Evolutionary conservation across 345 rosid species (phyloP), one percentile per base, ranked within the genome.

Genomic region (Turritis glabra): DNA sequence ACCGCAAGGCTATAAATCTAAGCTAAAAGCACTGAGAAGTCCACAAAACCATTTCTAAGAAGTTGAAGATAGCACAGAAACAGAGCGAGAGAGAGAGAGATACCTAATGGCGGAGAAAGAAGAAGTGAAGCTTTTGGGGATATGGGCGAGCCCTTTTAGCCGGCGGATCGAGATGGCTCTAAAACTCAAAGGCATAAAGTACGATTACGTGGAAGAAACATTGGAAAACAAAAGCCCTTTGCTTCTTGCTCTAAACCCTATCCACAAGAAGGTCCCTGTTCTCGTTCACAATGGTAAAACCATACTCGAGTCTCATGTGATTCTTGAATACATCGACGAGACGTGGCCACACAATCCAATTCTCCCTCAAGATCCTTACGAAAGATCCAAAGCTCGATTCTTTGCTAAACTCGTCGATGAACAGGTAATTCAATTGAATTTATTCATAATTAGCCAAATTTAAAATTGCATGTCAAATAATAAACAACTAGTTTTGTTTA

Each of bases 281-380:
- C n/a, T n/a, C n/a, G n/a, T n/a, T n/a, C n/a, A n/a, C n/a, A n/a
- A n/a, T 85, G 89, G 80, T 33, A 80, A 83, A 53, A 66, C 80
- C 14, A 51, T 83, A 6, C 43, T 52, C 0, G 89, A 85, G 48
- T 85, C 87, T 6, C 71, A 37, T 0, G 22, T 82, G 22, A 78
- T 83, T 35, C 80, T 85, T 5, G 83, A 85, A 15, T 85, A 82
- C 77, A 80, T 85, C 40, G 87, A 85, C 2, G 85, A 83, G 50
- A 80, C 84, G 4, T 83, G 89, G 85, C 57, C 44, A 21, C 23
- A 56, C 0, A 67, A 78, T 73, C 87, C 87, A 1, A 17, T 83
- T 59, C 74, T 83, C 55, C 84, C 87, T 40, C 50, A 23, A 2
- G 85, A 85, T 65, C 85, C 85, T 67, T 66, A 64, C 8, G 80